phyloP scores from a whole-genome alignment of 495 filamentous ascomycete species.

The Aspergillus egyptiacus region DNA sequence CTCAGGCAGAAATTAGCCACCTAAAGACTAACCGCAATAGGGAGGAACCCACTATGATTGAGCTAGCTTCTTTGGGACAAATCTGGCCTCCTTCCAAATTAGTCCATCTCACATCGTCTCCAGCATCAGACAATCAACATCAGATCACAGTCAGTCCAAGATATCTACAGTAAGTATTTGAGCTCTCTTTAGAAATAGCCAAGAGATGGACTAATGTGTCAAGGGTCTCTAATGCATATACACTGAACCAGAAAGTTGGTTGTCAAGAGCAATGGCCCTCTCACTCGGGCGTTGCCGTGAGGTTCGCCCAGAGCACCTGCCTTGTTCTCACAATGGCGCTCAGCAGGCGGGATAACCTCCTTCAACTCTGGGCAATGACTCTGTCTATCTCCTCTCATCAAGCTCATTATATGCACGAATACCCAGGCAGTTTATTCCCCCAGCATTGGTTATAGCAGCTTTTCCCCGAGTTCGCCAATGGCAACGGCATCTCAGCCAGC shows the following conservation, averaged over 20 bases:
- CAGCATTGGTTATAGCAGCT: conserved; percentile 14
- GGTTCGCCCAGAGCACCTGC: conserved; percentile 7
- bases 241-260: not conserved
- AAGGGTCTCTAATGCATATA: not conserved
- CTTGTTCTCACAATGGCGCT: not conserved
- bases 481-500: not conserved
- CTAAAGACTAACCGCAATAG: conserved; percentile 8
- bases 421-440: conserved; percentile 20
- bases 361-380: not conserved
- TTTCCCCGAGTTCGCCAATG: not conserved
- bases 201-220: not conserved
- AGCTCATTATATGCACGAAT: not conserved
- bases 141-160: not conserved
- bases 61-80: conserved; percentile 4
- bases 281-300: not conserved
- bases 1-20: conserved; percentile 22
- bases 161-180: not conserved
- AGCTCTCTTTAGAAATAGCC: not conserved
- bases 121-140: not conserved
- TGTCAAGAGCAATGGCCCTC: not conserved
- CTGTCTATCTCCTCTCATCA: not conserved
- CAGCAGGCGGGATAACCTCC: not conserved
- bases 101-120: not conserved
- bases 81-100: conserved; percentile 1
- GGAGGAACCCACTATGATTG: not conserved